A percentile compares a stretch with the other conserved stretches of the same genome.
phyloP scores from a whole-genome alignment of 2,329 filamentous ascomycete species.

The Penicillium sp. region DNA sequence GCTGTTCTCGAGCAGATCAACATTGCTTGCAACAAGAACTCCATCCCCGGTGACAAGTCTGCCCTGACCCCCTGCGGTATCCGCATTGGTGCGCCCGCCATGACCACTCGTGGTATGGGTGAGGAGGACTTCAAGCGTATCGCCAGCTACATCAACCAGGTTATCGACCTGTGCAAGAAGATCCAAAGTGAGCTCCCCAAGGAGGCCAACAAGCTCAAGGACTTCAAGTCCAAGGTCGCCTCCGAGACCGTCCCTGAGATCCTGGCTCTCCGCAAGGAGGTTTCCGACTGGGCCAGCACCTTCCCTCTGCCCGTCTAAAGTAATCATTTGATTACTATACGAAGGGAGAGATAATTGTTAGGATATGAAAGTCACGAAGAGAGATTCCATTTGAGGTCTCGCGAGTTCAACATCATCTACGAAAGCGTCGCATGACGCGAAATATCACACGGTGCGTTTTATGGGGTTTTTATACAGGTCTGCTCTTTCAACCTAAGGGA shows the following conservation, averaged over 20 bases:
- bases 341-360: constrained; percentile 8
- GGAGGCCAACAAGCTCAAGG: constrained; percentile 99
- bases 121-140: constrained; percentile 91
- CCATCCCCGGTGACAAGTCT: constrained; percentile 95
- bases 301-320: constrained; percentile 80
- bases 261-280: constrained; percentile 84
- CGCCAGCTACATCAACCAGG: constrained; percentile 83
- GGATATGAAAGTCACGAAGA: constrained; percentile 26
- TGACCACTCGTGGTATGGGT: constrained; percentile 94
- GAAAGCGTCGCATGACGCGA: constrained; percentile 30
- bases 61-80: constrained; percentile 93
- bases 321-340: constrained; percentile 3
- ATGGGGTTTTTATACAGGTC: constrained; percentile 42
- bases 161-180: constrained; percentile 88
- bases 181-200: constrained; percentile 85
- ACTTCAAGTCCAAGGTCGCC: constrained; percentile 94
- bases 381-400: constrained; percentile 22
- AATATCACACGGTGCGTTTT: constrained; percentile 35
- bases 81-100: constrained; percentile 94
- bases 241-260: constrained; percentile 79
- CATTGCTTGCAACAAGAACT: constrained; percentile 99
- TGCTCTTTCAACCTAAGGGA: constrained; percentile 47
- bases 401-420: constrained; percentile 45
- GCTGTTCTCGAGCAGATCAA: constrained; percentile 96
- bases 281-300: constrained; percentile 79